These are phyloP conservation scores for Cladorrhinum samala DNA, from an alignment of 495 filamentous ascomycete genomes.

Conservation along the genomic window DNA sequence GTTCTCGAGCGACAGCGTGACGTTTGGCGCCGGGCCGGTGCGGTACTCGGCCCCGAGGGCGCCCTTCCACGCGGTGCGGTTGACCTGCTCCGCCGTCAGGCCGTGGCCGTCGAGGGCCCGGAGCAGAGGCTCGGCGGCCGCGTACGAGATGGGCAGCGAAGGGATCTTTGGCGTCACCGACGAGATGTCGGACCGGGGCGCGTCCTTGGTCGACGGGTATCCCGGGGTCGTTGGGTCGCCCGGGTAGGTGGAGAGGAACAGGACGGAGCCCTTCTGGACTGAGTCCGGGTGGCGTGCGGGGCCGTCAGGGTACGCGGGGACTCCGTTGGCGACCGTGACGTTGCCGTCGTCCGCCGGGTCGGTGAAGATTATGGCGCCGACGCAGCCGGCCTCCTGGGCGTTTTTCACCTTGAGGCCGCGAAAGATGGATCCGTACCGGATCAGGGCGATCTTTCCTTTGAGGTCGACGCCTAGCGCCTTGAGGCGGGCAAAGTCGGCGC, in stretches of 20 bases:
- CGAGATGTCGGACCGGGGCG: slow-evolving; percentile 57
- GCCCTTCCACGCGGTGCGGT: slow-evolving; percentile 61
- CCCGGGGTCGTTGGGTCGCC: slow-evolving; percentile 74
- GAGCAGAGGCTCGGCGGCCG: slow-evolving; percentile 70
- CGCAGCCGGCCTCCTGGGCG: slow-evolving; percentile 77
- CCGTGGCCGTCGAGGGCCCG: slow-evolving; percentile 77
- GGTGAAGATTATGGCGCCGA: slow-evolving; percentile 71
- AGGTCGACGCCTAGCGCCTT: slow-evolving; percentile 61
- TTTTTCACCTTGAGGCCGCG: slow-evolving; percentile 81
- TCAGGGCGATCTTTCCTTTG: slow-evolving; percentile 72
- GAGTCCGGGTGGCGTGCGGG: slow-evolving; percentile 74
- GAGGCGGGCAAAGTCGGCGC: slow-evolving; percentile 71
- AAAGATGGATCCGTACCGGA: slow-evolving; percentile 73
- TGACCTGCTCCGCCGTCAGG: slow-evolving; percentile 63
- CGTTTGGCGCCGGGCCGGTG: slow-evolving; percentile 69
- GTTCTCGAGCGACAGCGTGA: slow-evolving; percentile 69
- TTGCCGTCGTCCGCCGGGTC: slow-evolving; percentile 78
- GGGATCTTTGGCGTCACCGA: slow-evolving; percentile 68
- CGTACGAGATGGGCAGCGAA: slow-evolving; percentile 79
- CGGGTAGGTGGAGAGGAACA: slow-evolving; percentile 59
- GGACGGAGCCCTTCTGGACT: slow-evolving; percentile 75
- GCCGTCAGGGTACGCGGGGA: slow-evolving; percentile 70
- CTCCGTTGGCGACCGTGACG: slow-evolving; percentile 62
- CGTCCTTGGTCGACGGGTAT: slow-evolving; percentile 73
- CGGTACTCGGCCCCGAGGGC: slow-evolving; percentile 76